Conservation (phyloP, 352 stramenopile species). For the Pythium brachiatum region DNA sequence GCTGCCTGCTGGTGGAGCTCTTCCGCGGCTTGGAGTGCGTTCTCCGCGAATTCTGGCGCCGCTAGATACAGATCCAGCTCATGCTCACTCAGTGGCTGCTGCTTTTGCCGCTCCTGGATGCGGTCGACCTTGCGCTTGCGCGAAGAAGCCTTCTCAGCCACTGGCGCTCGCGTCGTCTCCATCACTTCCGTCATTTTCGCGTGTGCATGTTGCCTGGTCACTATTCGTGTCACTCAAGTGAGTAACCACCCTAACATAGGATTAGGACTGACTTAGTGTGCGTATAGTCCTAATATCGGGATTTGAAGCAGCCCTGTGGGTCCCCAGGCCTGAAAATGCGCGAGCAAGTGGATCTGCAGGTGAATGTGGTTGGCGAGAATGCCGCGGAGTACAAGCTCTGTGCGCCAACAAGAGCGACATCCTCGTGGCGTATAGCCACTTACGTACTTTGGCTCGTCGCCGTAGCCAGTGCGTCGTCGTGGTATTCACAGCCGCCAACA, state of each 20-base stretch:
- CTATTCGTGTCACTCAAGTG: not conserved
- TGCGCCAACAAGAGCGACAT: not conserved
- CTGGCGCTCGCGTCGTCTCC: conserved; percentile 6
- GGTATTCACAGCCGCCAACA: conserved; percentile 7
- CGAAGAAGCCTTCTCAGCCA: conserved; percentile 3
- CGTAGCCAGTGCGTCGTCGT: conserved; percentile 8
- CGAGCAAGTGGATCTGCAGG: conserved; percentile 41
- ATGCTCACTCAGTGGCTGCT: conserved; percentile 57
- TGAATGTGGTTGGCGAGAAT: conserved; percentile 45
- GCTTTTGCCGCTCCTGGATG: conserved; percentile 36
- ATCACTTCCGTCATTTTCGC: conserved; percentile 3
- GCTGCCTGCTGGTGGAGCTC: conserved; percentile 1
- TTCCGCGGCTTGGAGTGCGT: conserved; percentile 6
- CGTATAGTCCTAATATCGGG: not conserved
- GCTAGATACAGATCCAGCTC: conserved; percentile 61
- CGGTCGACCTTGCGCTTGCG: conserved; percentile 50
- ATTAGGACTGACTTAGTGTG: conserved; percentile 3
- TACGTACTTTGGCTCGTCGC: conserved; percentile 16
- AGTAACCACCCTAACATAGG: not conserved
- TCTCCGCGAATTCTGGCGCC: conserved; percentile 7
- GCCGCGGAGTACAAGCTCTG: conserved; percentile 58
- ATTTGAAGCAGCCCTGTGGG: conserved; percentile 2
- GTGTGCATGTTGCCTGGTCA: not conserved
- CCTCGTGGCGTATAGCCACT: not conserved
- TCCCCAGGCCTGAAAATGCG: conserved; percentile 20